Percentiles rank a stretch among this genome's conserved stretches.
These are phyloP conservation scores for Thraustochytrium sp. DNA, from an alignment of 352 stramenopile species.

Conservation along the genomic window DNA sequence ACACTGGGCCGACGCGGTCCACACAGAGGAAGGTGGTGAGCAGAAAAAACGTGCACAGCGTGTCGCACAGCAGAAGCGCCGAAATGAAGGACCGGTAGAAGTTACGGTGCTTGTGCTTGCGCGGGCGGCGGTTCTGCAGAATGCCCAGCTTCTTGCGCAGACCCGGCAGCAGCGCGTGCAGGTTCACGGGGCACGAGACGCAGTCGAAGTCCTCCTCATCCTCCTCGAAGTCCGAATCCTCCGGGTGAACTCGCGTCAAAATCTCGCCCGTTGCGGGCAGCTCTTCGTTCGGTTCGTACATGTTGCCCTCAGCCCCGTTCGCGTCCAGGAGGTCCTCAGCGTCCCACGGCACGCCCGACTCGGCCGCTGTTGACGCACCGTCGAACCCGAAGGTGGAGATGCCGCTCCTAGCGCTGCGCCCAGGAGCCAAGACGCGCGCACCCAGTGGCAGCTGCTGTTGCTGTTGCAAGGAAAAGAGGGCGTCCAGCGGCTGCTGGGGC, in stretches of 20 bases:
- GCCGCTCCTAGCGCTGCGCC: neutral
- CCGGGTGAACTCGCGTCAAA: neutral
- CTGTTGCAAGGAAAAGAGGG: no score
- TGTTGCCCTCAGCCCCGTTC: neutral
- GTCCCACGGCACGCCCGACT: neutral
- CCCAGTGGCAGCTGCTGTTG: no score
- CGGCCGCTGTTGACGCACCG: neutral
- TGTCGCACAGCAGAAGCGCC: neutral
- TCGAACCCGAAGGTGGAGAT: neutral
- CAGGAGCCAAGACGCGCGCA: no score
- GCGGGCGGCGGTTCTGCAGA: constrained; percentile 9
- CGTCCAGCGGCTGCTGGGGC: no score
- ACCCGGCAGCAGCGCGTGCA: neutral
- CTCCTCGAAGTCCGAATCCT: neutral
- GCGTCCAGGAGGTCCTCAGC: neutral
- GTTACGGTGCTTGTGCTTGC: neutral
- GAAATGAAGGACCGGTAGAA: constrained; percentile 18
- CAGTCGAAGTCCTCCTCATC: neutral
- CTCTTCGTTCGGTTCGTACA: neutral
- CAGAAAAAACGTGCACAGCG: constrained; percentile 15
- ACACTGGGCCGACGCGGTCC: neutral
- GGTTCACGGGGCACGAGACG: neutral
- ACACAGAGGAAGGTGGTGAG: constrained; percentile 18
- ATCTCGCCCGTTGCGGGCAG: neutral
- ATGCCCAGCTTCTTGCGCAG: neutral